Evolutionary conservation across 2,329 filamentous ascomycete genomes (phyloP).

Genomic region (Arthrocladium fulminans): DNA sequence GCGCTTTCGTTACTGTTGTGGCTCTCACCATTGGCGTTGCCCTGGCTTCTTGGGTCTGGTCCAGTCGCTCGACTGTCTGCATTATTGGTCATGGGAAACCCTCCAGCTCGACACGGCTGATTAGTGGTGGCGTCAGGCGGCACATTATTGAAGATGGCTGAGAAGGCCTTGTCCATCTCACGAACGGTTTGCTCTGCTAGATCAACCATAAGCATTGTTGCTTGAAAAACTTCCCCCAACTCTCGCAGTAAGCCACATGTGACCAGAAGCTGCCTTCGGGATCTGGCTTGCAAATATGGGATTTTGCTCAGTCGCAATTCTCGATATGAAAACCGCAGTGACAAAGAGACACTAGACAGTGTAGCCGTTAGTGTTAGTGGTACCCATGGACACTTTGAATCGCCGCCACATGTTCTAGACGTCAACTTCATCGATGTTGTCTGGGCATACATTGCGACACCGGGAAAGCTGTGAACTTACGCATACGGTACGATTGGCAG

Average conservation of each 20-base stretch:
- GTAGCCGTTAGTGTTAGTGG: no score
- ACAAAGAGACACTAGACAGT: conserved; percentile 51
- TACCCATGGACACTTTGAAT: no score
- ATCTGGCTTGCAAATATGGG: conserved; percentile 23
- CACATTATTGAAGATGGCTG: neutral
- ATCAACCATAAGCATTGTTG: neutral
- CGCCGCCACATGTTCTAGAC: no score
- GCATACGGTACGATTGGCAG: conserved; percentile 55
- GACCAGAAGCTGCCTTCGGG: neutral
- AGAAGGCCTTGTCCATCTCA: neutral
- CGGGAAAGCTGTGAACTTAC: no score
- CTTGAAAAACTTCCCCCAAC: conserved; percentile 36
- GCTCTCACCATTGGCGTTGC: neutral
- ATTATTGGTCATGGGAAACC: no score
- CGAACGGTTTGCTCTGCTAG: neutral
- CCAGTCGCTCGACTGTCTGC: no score
- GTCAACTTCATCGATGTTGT: no score
- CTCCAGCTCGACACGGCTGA: no score
- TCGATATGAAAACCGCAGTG: conserved; percentile 53
- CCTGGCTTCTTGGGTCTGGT: neutral
- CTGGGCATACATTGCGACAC: no score
- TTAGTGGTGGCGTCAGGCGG: no score
- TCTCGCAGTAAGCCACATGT: neutral
- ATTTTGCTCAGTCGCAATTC: conserved; percentile 55
- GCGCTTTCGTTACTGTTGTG: no score